A percentile compares a stretch with the other conserved stretches of the same genome.
Evolutionary conservation across 768 basidiomycete genomes (phyloP).

Genomic region (Butyriboletus loyo): DNA sequence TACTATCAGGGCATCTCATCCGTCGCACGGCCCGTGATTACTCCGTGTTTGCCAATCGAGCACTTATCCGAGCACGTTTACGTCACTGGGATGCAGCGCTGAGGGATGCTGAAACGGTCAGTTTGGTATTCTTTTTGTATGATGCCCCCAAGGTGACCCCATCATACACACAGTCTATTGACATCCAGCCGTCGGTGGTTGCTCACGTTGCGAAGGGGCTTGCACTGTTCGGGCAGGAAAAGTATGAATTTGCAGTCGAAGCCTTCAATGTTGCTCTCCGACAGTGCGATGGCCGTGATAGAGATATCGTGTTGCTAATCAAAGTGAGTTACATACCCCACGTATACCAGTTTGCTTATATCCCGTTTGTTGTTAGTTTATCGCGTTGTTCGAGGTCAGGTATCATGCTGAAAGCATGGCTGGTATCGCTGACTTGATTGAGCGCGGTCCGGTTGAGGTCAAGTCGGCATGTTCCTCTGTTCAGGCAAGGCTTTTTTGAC

Average conservation of each 20-base stretch:
- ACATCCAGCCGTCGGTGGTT: constrained; percentile 7
- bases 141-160: background rate
- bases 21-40: background rate
- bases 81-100: constrained; percentile 3
- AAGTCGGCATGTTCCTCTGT: background rate
- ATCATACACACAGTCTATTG: constrained; percentile 2
- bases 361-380: background rate
- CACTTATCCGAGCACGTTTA: constrained; percentile 6
- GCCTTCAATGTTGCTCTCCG: constrained; percentile 9
- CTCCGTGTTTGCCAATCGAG: constrained; percentile 1
- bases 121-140: background rate
- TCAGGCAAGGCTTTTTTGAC: constrained; percentile 1
- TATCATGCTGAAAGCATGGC: constrained; percentile 15
- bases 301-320: background rate
- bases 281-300: constrained; percentile 6
- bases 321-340: background rate
- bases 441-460: background rate
- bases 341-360: background rate
- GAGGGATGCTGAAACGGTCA: constrained; percentile 10
- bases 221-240: constrained; percentile 7
- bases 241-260: constrained; percentile 1
- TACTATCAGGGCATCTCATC: constrained; percentile 2
- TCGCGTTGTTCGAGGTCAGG: constrained; percentile 4
- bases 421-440: constrained; percentile 1
- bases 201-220: constrained; percentile 7